These are phyloP conservation scores for Plasmodium coatneyi DNA, from an alignment of 169 alveolate species.

Conservation along the genomic window DNA sequence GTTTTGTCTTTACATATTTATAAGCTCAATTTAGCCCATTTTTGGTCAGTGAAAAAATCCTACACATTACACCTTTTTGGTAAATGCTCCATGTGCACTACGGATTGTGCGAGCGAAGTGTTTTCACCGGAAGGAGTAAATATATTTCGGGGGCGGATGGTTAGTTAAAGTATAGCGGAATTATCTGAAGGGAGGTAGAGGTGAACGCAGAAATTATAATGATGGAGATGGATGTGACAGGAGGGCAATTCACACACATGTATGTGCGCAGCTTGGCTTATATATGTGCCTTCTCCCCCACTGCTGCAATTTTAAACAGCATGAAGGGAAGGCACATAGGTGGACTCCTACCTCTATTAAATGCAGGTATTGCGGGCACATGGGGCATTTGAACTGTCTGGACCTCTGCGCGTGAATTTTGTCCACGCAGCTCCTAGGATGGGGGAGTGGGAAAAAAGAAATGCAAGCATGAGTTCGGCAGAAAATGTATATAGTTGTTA, in stretches of 20 bases:
- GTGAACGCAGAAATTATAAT: not conserved
- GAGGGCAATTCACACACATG: not conserved
- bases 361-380: conserved; percentile 70
- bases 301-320: not conserved
- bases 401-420: conserved; percentile 73
- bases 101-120: not conserved
- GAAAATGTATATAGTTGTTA: not conserved
- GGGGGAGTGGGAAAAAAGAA: not conserved
- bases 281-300: not conserved
- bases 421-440: conserved; percentile 56
- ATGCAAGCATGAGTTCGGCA: not conserved
- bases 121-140: not conserved
- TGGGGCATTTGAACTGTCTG: conserved; percentile 70
- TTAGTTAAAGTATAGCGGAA: conserved; percentile 56
- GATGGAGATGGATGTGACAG: not conserved
- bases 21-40: not conserved
- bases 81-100: not conserved
- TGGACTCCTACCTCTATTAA: conserved; percentile 30
- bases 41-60: not conserved
- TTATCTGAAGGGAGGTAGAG: conserved; percentile 9
- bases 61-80: not conserved
- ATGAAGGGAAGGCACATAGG: not conserved
- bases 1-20: not conserved
- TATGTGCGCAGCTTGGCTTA: not conserved
- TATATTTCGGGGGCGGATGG: not conserved